A percentile compares a stretch with the other conserved stretches of the same genome.
Conservation (phyloP, 192 early-diverging fungal genomes). For the Globomyces pollinis-pini region DNA sequence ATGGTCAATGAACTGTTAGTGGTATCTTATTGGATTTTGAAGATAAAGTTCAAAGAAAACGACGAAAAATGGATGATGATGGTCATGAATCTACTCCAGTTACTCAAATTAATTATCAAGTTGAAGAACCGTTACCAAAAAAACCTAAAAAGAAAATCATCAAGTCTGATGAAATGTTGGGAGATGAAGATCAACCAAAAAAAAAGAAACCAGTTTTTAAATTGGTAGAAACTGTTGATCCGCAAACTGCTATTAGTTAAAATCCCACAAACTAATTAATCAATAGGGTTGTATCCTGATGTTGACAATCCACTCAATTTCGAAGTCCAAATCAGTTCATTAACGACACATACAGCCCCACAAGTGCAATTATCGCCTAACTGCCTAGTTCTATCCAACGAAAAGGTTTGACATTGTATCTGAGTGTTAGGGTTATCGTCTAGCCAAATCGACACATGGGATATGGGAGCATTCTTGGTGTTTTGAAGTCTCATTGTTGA, state of each 20-base stretch:
- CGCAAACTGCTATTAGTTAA: constrained; percentile 29
- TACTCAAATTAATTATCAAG: neutral
- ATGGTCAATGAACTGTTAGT: neutral
- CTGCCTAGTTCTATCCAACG: constrained; percentile 53
- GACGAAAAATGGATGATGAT: constrained; percentile 2
- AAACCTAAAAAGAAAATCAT: neutral
- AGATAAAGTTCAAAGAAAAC: constrained; percentile 20
- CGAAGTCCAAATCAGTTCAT: constrained; percentile 43
- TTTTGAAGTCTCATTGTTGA: constrained; percentile 56
- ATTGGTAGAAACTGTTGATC: constrained; percentile 25
- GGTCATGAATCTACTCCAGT: neutral
- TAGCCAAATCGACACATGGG: constrained; percentile 70
- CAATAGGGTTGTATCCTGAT: constrained; percentile 63
- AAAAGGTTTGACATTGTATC: too few relatives aligned
- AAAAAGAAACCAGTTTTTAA: neutral
- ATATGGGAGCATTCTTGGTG: constrained; percentile 68
- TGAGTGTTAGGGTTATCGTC: constrained; percentile 66
- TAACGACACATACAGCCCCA: constrained; percentile 57
- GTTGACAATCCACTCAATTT: constrained; percentile 51
- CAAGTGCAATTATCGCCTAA: constrained; percentile 56
- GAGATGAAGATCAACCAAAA: neutral
- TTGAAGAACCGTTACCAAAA: neutral
- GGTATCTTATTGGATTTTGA: neutral
- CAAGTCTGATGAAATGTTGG: too few relatives aligned
- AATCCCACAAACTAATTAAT: constrained; percentile 9